Percentiles rank a stretch among this genome's conserved stretches.
These are phyloP conservation scores for Phialocephala sp. DNA, from an alignment of 2,329 filamentous ascomycete genomes.

Conservation along the genomic window DNA sequence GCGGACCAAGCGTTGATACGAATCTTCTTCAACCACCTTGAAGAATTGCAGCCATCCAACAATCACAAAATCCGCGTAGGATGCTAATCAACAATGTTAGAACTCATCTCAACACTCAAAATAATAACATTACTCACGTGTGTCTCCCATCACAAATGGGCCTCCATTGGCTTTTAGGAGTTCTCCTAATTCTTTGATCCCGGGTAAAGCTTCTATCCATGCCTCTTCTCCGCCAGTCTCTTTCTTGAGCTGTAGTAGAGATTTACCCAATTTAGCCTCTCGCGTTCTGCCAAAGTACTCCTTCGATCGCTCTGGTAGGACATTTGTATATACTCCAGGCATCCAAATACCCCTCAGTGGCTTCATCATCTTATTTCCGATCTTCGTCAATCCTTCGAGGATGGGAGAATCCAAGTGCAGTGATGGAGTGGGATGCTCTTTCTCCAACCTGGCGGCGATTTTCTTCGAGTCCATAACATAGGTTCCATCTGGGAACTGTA, in stretches of 20 bases:
- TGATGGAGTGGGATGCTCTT: conserved; percentile 60
- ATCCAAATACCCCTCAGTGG: conserved; percentile 51
- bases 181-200: conserved; percentile 51
- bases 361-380: conserved; percentile 44
- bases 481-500: conserved; percentile 59
- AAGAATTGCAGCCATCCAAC: conserved; percentile 54
- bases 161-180: conserved; percentile 55
- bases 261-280: conserved; percentile 54
- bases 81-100: conserved; percentile 38
- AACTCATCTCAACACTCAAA: neutral
- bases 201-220: conserved; percentile 53
- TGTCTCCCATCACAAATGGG: conserved; percentile 64
- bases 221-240: conserved; percentile 55
- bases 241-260: conserved; percentile 54
- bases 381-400: conserved; percentile 50
- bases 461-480: conserved; percentile 68
- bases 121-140: conserved; percentile 32
- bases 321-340: conserved; percentile 51
- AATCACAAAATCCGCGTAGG: conserved; percentile 65
- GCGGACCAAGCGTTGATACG: conserved; percentile 47
- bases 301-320: conserved; percentile 57
- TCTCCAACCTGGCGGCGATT: conserved; percentile 66
- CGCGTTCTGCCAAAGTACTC: conserved; percentile 64
- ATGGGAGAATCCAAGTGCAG: conserved; percentile 62
- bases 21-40: conserved; percentile 45